Conservation (phyloP, 1,284 basidiomycete genomes). For the Ustilago vetiveriae region DNA sequence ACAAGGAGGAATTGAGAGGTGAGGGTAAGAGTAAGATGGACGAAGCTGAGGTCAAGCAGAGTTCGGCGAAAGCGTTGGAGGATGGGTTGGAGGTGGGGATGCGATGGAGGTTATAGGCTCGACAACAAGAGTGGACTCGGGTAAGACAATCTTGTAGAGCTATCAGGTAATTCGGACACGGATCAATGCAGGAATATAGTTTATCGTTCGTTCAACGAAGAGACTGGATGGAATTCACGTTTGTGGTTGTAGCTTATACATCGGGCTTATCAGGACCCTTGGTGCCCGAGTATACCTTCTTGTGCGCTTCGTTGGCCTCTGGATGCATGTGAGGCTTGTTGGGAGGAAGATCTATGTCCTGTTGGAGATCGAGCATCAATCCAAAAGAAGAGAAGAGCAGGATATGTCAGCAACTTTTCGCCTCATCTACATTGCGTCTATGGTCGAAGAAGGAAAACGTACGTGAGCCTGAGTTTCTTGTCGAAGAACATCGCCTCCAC, state of each 20-base stretch:
- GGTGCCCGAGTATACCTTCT: conserved; percentile 24
- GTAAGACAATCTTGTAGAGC: neutral
- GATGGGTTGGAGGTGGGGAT: conserved; percentile 42
- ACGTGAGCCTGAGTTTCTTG: conserved; percentile 28
- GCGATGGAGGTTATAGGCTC: conserved; percentile 33
- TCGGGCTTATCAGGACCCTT: conserved; percentile 32
- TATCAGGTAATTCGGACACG: too few relatives aligned
- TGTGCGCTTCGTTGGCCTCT: conserved; percentile 31
- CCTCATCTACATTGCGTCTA: too few relatives aligned
- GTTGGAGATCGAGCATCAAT: neutral
- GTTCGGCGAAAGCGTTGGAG: neutral
- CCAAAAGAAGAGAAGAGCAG: too few relatives aligned
- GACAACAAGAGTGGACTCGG: too few relatives aligned
- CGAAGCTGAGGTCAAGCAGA: conserved; percentile 3
- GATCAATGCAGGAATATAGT: too few relatives aligned
- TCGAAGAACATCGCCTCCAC: conserved; percentile 26
- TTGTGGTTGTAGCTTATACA: conserved; percentile 6
- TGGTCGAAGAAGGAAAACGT: conserved; percentile 4
- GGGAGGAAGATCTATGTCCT: conserved; percentile 39
- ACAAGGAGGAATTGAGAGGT: neutral
- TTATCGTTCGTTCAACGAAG: too few relatives aligned
- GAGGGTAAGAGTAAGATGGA: neutral
- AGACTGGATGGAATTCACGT: neutral
- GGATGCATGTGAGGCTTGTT: conserved; percentile 36
- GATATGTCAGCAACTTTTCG: neutral